A percentile compares a stretch with the other conserved stretches of the same genome.
Evolutionary conservation across 805 yeast species (phyloP).

Genomic region (Candida argentea): DNA sequence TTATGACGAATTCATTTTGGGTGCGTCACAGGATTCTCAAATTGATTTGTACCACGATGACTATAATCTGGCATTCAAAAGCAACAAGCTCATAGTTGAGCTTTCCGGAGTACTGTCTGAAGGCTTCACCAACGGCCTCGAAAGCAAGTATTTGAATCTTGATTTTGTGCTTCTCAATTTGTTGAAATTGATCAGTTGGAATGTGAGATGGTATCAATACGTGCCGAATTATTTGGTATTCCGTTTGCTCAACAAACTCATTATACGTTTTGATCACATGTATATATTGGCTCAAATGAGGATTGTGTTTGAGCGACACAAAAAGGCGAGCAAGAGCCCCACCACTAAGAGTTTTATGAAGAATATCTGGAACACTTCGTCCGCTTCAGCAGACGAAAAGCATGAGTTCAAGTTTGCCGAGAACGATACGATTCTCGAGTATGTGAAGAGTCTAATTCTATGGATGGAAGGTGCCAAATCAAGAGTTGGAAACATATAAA

Average conservation of each 20-base stretch:
- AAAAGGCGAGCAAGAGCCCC: conserved; percentile 8
- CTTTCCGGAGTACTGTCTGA: conserved; percentile 10
- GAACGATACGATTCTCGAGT: conserved; percentile 22
- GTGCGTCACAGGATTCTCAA: conserved; percentile 22
- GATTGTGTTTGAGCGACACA: conserved; percentile 25
- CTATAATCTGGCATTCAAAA: conserved; percentile 16
- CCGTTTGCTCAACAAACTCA: conserved; percentile 33
- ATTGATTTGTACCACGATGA: conserved; percentile 21
- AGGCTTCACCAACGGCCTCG: conserved; percentile 15
- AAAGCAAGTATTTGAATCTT: conserved; percentile 18
- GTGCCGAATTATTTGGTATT: conserved; percentile 31
- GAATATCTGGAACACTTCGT: conserved; percentile 2
- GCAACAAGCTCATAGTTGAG: conserved; percentile 24
- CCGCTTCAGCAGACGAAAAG: conserved; percentile 4
- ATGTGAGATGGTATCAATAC: conserved; percentile 55
- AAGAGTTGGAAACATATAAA: background rate
- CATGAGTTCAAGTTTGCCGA: conserved; percentile 15
- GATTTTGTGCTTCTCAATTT: conserved; percentile 23
- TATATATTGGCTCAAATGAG: conserved; percentile 29
- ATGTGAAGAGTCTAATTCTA: conserved; percentile 17
- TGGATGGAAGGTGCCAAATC: conserved; percentile 17
- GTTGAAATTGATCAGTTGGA: conserved; percentile 48
- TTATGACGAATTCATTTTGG: conserved; percentile 32
- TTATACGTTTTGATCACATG: conserved; percentile 31
- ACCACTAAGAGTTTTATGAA: conserved; percentile 3